Conservation (phyloP, 2,329 filamentous ascomycete genomes). For the Aspergillus flavus region DNA sequence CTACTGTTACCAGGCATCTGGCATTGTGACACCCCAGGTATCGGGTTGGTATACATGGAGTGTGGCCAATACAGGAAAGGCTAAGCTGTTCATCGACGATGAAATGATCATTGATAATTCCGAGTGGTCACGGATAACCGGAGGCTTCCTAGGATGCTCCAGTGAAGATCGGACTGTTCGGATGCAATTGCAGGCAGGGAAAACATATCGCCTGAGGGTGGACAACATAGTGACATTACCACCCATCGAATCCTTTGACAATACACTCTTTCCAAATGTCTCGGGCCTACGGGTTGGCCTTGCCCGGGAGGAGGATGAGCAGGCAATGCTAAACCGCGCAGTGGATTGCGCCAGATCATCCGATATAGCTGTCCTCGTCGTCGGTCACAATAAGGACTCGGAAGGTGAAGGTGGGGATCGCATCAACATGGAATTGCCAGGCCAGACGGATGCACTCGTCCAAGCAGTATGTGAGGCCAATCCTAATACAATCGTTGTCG, state of each 20-base stretch:
- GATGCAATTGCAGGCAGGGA: background rate
- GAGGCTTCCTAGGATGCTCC: conserved; percentile 5
- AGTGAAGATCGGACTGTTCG: background rate
- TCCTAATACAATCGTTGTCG: conserved; percentile 15
- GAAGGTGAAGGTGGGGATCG: conserved; percentile 19
- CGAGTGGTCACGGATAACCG: background rate
- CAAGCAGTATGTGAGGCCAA: conserved; percentile 14
- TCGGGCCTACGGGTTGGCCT: conserved; percentile 4
- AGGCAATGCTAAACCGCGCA: conserved; percentile 3
- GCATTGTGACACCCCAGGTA: conserved; percentile 2
- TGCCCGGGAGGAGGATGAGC: background rate
- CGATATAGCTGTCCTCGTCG: conserved; percentile 14
- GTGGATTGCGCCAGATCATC: conserved; percentile 7
- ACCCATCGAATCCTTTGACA: conserved; percentile 1
- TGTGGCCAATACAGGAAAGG: conserved; percentile 5
- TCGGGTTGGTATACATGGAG: conserved; percentile 9
- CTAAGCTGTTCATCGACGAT: background rate
- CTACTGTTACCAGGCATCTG: conserved; percentile 7
- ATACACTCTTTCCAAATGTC: conserved; percentile 1
- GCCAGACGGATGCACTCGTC: conserved; percentile 11
- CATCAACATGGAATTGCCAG: conserved; percentile 14
- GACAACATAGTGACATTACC: conserved; percentile 5
- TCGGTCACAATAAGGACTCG: conserved; percentile 15
- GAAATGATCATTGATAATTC: conserved; percentile 3
- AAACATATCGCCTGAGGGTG: background rate